Evolutionary conservation across 306 rosid species (phyloP), one percentile per base, ranked within the genome.

Genomic region (Pueraria montana): DNA sequence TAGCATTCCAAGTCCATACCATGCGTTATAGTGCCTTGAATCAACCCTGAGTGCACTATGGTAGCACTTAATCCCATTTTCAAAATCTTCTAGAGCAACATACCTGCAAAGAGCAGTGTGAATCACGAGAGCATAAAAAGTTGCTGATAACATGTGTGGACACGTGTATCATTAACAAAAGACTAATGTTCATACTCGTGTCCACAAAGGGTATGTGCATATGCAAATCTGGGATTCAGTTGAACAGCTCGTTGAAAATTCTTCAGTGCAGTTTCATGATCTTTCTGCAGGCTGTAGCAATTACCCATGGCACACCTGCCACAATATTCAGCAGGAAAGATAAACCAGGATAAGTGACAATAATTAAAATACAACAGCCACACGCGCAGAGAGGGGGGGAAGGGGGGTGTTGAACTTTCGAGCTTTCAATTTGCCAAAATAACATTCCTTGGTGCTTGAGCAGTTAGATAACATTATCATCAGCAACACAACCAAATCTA

Each of bases 1-100:
- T 77, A 92, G 78, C 97, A 96, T 94, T 69, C 99, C 99, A 53
- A 96, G 99, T 84, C 99, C 99, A 89, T 92, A 92, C 98, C 99
- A 94, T 64, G 99, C 84, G 12, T 94, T 96, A 78, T 94, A 96
- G 80, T 96, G 99, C 83, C 99, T 94, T 71, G 90, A 79, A 80
- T 96, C 98, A 80, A 92, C 88, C 81, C 85, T 92, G 55, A 96
- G 97, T 66, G 99, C 97, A 85, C 90, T 91, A 89, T 92, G 98
- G 84, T 90, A 94, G 90, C 95, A 87, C 89, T 94, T 92, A 32
- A 90, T 90, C 79, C 98, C 99, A 80, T 92, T 94, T 86, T 96
- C 98, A 89, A 86, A 96, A 92, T 96, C 99, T 87, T 96, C 99
- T 63, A 91, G 89, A 4, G 97, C 91, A 40, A 94, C 98, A 84